These are phyloP conservation scores for Sinapis alba DNA, from an alignment of 441 rosid genomes.

Conservation along the genomic window DNA sequence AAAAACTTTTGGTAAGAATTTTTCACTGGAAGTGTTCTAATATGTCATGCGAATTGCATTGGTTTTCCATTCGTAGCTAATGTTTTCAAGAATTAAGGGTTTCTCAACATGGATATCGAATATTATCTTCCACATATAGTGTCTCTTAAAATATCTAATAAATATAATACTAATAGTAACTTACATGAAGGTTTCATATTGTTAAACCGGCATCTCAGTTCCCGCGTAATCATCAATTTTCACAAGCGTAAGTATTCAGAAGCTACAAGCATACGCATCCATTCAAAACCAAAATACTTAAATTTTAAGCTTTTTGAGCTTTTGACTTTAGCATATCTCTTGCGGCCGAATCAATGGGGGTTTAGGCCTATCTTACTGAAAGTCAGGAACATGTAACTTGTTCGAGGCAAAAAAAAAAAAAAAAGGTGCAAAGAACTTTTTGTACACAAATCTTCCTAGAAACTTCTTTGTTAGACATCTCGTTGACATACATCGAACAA, in stretches of 20 bases:
- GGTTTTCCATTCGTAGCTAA: too few relatives aligned
- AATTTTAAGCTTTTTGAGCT: background rate
- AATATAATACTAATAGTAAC: too few relatives aligned
- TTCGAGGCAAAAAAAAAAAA: background rate
- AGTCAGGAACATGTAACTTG: background rate
- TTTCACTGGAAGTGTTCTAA: too few relatives aligned
- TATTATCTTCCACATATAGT: too few relatives aligned
- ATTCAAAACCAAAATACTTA: background rate
- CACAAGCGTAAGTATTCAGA: background rate
- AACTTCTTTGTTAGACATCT: conserved; percentile 2
- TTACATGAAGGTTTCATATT: background rate
- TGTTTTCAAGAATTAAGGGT: too few relatives aligned
- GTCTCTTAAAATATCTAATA: too few relatives aligned
- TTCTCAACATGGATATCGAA: too few relatives aligned
- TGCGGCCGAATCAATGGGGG: background rate
- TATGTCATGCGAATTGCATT: too few relatives aligned
- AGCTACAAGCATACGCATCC: background rate
- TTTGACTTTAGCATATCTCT: conserved; percentile 1
- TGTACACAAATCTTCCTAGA: background rate
- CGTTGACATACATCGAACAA: conserved; percentile 5
- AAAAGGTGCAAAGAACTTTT: background rate
- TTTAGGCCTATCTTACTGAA: background rate
- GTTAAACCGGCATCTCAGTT: background rate
- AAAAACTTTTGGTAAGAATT: too few relatives aligned
- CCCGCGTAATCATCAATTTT: background rate